These are phyloP conservation scores for Termitomyces sp. DNA, from an alignment of 768 basidiomycete species.

Conservation along the genomic window DNA sequence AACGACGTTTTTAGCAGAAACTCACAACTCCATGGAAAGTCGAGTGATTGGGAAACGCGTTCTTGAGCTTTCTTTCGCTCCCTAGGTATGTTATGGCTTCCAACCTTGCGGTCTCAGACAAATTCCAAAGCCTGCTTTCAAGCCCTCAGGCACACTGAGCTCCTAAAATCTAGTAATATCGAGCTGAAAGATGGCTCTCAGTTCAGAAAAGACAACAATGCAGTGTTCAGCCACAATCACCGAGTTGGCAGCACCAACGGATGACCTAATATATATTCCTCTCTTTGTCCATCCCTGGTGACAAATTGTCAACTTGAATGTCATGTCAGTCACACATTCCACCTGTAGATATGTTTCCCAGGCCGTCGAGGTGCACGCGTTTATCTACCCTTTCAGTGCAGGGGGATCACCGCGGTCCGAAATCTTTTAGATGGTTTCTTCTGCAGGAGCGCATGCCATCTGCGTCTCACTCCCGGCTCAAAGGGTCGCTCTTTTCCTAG, in stretches of 20 bases:
- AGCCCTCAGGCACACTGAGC: neutral
- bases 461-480: slow-evolving; percentile 5
- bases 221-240: slow-evolving; percentile 13
- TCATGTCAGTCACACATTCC: neutral
- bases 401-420: slow-evolving; percentile 18
- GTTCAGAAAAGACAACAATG: no score
- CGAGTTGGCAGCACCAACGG: slow-evolving; percentile 10
- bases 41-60: neutral
- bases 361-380: slow-evolving; percentile 8
- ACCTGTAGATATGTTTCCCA: slow-evolving; percentile 8
- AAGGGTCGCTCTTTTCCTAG: slow-evolving; percentile 4
- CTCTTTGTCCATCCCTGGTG: slow-evolving; percentile 9
- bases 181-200: neutral
- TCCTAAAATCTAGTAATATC: no score
- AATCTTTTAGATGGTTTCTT: neutral
- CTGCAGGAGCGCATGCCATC: neutral
- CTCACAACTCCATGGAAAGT: neutral
- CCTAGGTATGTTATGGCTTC: neutral
- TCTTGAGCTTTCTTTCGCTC: neutral
- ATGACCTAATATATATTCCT: slow-evolving; percentile 18
- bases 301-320: neutral
- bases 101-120: no score
- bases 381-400: slow-evolving; percentile 8
- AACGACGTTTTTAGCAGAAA: neutral
- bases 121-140: neutral